Percentiles rank a stretch among this genome's conserved stretches.
Conservation (phyloP, 371 early-diverging fungal genomes). For the Lichtheimia corymbifera region DNA sequence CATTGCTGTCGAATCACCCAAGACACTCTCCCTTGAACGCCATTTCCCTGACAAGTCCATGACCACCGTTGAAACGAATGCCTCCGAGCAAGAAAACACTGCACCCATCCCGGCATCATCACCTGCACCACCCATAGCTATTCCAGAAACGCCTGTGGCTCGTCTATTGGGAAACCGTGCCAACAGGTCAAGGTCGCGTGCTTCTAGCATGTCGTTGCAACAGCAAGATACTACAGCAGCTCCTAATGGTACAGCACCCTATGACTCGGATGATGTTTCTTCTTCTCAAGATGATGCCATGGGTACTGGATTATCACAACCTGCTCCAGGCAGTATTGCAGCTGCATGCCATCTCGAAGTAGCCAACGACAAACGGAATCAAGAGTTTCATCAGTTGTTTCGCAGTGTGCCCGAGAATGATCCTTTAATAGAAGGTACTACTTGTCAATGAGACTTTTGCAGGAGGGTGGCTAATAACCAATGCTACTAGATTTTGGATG, state of each 20-base stretch:
- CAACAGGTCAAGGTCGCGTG: no score
- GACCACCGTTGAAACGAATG: background rate
- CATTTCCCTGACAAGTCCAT: constrained; percentile 16
- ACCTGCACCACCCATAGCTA: constrained; percentile 10
- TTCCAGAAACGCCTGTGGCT: no score
- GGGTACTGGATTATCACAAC: no score
- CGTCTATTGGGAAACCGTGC: no score
- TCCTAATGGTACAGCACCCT: no score
- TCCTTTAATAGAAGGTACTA: constrained; percentile 62
- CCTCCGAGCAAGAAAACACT: no score
- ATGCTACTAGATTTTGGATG: constrained; percentile 76
- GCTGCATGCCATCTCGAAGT: constrained; percentile 23
- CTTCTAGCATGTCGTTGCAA: no score
- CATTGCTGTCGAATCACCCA: constrained; percentile 14
- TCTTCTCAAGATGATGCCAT: no score
- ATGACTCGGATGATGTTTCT: no score
- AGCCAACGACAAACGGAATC: constrained; percentile 56
- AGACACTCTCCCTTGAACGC: constrained; percentile 3
- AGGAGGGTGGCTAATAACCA: background rate
- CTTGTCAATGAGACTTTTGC: background rate
- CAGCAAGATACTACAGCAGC: no score
- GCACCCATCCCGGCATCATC: background rate
- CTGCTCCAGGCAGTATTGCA: constrained; percentile 19
- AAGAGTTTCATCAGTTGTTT: constrained; percentile 68
- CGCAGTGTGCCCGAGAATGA: constrained; percentile 66